Evolutionary conservation across 768 basidiomycete species (phyloP).

Genomic region (Phlebiopsis flavidoalba): DNA sequence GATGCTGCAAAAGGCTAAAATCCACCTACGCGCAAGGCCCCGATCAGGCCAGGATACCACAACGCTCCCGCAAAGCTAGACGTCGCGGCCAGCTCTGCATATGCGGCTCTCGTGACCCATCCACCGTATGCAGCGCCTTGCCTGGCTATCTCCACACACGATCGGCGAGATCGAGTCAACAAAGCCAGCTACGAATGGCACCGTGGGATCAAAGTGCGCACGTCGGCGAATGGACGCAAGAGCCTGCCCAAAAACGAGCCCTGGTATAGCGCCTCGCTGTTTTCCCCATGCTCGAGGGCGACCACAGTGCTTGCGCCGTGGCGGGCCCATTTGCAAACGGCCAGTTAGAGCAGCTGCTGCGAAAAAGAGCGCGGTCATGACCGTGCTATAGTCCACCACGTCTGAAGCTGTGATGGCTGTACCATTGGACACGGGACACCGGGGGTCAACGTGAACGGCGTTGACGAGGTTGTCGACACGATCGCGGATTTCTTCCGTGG

Average conservation of each 20-base stretch:
- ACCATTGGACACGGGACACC: not conserved
- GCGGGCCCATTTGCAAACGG: not conserved
- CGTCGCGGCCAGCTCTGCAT: not conserved
- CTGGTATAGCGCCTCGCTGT: not conserved
- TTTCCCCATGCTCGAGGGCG: not conserved
- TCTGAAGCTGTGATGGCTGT: not conserved
- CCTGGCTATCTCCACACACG: not conserved
- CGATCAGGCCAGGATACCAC: not conserved
- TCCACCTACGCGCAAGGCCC: not conserved
- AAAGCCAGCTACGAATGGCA: not conserved
- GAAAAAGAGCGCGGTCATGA: not conserved
- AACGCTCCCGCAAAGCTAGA: not conserved
- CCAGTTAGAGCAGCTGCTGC: not conserved
- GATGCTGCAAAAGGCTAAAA: not conserved
- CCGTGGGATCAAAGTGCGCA: not conserved
- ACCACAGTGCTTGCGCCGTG: not conserved
- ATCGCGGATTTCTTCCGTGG: conserved; percentile 12
- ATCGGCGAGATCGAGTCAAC: not conserved
- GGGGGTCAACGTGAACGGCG: not conserved
- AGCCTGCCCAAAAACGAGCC: not conserved
- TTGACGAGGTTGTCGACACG: conserved; percentile 10
- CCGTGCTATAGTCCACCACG: conserved; percentile 5
- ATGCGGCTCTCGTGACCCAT: not conserved
- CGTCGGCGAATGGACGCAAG: not conserved
- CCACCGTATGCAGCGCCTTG: not conserved